phyloP scores from a whole-genome alignment of 2,329 filamentous ascomycete genomes.

The Pleurostoma richardsiae region DNA sequence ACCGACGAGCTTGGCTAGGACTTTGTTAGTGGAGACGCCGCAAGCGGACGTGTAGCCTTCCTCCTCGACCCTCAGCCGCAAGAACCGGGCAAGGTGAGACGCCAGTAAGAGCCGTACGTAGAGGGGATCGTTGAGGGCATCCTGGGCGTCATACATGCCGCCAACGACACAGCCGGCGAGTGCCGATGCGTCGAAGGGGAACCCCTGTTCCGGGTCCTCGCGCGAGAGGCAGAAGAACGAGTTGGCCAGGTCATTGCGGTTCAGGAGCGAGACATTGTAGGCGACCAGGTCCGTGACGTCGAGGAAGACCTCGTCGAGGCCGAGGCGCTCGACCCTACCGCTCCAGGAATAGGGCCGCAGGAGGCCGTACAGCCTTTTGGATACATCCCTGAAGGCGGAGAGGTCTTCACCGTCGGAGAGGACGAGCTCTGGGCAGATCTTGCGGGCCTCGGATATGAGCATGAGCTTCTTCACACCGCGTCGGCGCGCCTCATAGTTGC shows the following conservation, averaged over 20 bases:
- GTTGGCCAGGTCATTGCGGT: conserved; percentile 53
- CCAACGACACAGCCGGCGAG: conserved; percentile 57
- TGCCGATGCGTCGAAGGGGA: conserved; percentile 66
- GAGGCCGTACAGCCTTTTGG: conserved; percentile 73
- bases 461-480: conserved; percentile 77
- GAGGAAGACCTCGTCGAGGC: conserved; percentile 85
- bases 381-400: conserved; percentile 77
- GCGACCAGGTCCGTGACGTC: conserved; percentile 84
- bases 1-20: conserved; percentile 80
- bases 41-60: conserved; percentile 84
- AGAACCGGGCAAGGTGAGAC: conserved; percentile 72
- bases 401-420: conserved; percentile 85
- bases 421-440: conserved; percentile 75
- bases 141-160: not conserved
- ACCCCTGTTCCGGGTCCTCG: conserved; percentile 73
- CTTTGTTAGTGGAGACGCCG: conserved; percentile 82
- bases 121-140: conserved; percentile 16
- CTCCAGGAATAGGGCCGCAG: conserved; percentile 74
- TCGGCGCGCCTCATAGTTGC: conserved; percentile 85
- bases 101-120: conserved; percentile 66
- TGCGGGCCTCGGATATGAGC: conserved; percentile 75
- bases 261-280: conserved; percentile 73
- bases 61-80: conserved; percentile 68
- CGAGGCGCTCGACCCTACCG: conserved; percentile 70
- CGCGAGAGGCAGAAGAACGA: conserved; percentile 79